Percentiles rank a stretch among this genome's conserved stretches.
phyloP scores from a whole-genome alignment of 441 rosid genomes.

The Raphanus hybrid region DNA sequence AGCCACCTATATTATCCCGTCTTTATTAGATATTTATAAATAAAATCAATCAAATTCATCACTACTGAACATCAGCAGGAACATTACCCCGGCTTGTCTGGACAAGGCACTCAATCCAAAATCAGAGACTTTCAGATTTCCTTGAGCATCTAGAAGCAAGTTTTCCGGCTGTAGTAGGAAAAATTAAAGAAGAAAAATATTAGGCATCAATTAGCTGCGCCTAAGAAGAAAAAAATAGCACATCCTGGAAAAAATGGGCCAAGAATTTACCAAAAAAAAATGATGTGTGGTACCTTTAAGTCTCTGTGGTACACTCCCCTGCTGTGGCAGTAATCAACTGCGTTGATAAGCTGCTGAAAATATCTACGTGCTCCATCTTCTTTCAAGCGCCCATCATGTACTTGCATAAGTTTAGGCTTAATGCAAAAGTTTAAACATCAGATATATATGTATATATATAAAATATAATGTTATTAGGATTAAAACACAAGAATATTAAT shows the following conservation, averaged over 20 bases:
- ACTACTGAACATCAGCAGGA: constrained; percentile 2
- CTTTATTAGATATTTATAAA: background rate
- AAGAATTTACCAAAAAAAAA: background rate
- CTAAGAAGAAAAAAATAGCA: background rate
- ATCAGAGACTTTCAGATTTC: constrained; percentile 95
- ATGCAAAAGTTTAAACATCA: too few relatives aligned
- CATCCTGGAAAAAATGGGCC: background rate
- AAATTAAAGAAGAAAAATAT: background rate
- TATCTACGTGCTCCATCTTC: constrained; percentile 87
- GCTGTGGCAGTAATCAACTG: constrained; percentile 97
- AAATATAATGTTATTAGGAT: too few relatives aligned
- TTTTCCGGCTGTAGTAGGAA: constrained; percentile 82
- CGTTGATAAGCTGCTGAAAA: constrained; percentile 96
- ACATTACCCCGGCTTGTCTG: constrained; percentile 81
- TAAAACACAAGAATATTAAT: too few relatives aligned
- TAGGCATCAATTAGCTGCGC: constrained; percentile 9
- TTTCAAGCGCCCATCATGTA: constrained; percentile 85
- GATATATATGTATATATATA: too few relatives aligned
- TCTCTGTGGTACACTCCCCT: constrained; percentile 97
- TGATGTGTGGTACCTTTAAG: constrained; percentile 61
- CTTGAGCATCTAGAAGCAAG: constrained; percentile 76
- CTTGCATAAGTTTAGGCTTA: constrained; percentile 50
- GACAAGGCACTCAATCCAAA: constrained; percentile 98
- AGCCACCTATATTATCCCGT: too few relatives aligned
- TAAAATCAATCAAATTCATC: constrained; percentile 5